Evolutionary conservation across 2,329 filamentous ascomycete genomes (phyloP).

Genomic region (Clonostachys chloroleuca): DNA sequence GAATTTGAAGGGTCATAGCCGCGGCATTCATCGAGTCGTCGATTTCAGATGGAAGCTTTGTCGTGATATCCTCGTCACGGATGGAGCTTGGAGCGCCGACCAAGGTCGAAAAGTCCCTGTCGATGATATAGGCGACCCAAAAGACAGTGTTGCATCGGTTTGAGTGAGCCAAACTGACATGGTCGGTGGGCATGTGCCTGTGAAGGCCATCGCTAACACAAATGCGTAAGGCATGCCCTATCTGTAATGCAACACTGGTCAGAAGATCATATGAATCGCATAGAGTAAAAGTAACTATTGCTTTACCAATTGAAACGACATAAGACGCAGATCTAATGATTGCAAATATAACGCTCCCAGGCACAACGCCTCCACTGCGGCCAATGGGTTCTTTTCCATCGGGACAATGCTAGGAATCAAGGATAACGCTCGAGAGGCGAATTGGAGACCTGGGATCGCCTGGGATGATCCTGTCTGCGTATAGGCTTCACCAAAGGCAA

Average conservation of each 20-base stretch:
- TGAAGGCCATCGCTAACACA: slow-evolving; percentile 22
- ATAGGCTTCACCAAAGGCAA: slow-evolving; percentile 5
- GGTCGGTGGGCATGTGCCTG: slow-evolving; percentile 14
- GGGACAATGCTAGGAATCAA: slow-evolving; percentile 1
- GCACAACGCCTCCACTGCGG: slow-evolving; percentile 17
- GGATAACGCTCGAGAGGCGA: slow-evolving; percentile 1
- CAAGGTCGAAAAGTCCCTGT: slow-evolving; percentile 16
- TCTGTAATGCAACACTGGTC: slow-evolving; percentile 5
- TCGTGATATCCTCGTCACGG: slow-evolving; percentile 19
- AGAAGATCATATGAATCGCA: too few species aligned
- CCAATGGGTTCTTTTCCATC: neutral
- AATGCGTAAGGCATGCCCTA: slow-evolving; percentile 23
- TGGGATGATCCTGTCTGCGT: neutral
- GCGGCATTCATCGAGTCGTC: slow-evolving; percentile 15
- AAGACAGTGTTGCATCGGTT: slow-evolving; percentile 19
- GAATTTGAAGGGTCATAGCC: slow-evolving; percentile 16
- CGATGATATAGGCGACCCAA: slow-evolving; percentile 21
- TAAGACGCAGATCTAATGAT: slow-evolving; percentile 30
- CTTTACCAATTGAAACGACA: slow-evolving; percentile 29
- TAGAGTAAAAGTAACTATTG: neutral
- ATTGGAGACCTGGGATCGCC: neutral
- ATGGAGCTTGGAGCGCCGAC: slow-evolving; percentile 18
- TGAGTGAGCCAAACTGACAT: slow-evolving; percentile 12
- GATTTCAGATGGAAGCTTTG: slow-evolving; percentile 16
- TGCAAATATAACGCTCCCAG: slow-evolving; percentile 30